Base-by-base conservation (phyloP, 192 early-diverging fungal species). In the Spizellomyces punctatus region DNA sequence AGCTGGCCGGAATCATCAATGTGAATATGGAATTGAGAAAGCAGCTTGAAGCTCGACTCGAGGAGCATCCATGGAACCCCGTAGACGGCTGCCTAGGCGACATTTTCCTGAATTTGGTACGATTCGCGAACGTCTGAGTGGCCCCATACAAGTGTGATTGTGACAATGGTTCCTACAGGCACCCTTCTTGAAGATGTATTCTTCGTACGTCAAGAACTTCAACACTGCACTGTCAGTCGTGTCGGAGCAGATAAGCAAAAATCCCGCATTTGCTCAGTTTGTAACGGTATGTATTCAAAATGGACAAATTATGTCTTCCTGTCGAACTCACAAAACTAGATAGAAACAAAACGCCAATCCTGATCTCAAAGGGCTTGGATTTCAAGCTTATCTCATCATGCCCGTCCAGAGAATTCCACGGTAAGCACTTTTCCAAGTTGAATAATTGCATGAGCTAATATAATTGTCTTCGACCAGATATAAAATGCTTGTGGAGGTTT, bases 381-480 rank as follows among this genome's bases (percentile, higher is more conserved):
- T 96, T 27, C 86, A 95, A 66, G 85, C 91, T 2, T 93, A 90
- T 74, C 76, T 96, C 46, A 81, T 98, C 44, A 82, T 95, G 43
- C 96, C 96, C 1, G 85, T 98, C 16, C 96, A 98, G 78, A 88
- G 96, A 6, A 90, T 98, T 63, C 95, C 95, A 10, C 81, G 95
- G 77, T 98, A 65, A 17, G 12, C 46, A 41, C 57, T 66, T 36
- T 27, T 89, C 49, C 73, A 83, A 50, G 75, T 36, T 36, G 27
- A 36, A 36, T 36, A 36, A 0, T 36, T 36, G 27, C 27, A 0
- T 3, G 1, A 36, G 27, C 27, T 36, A 36, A 36, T 36, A 36
- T 36, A 36, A 36, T 2, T 36, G 27, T 36, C 27, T 36, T 36
- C 3, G 27, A 36, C 27, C 27, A 36, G 27, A 36, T 36, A 36